Evolutionary conservation across 345 rosid genomes (phyloP).

Genomic region (Raphanus sativus): DNA sequence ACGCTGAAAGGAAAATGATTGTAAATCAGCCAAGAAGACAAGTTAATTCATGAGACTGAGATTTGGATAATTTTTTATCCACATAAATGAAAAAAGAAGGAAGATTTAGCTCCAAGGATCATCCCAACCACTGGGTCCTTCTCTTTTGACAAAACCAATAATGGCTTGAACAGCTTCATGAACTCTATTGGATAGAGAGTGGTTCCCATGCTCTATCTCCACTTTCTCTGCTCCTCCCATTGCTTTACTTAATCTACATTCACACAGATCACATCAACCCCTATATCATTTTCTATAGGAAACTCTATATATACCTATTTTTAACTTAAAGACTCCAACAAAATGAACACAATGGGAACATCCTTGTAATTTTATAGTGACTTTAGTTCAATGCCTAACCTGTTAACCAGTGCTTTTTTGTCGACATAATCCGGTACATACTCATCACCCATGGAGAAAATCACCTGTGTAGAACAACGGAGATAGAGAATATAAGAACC

Average conservation of each 20-base stretch:
- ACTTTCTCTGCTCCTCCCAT: conserved; percentile 97
- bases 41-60: conserved; percentile 10
- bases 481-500: neutral
- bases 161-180: conserved; percentile 78
- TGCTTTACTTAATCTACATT: conserved; percentile 78
- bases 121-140: conserved; percentile 96
- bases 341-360: neutral
- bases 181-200: conserved; percentile 83
- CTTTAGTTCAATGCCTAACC: conserved; percentile 47
- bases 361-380: neutral
- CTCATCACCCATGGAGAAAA: conserved; percentile 91
- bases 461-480: conserved; percentile 55
- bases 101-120: conserved; percentile 81
- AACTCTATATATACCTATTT: neutral
- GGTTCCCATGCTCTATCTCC: conserved; percentile 87
- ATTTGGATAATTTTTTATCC: neutral
- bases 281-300: conserved; percentile 1
- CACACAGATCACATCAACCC: neutral
- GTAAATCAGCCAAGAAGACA: conserved; percentile 7
- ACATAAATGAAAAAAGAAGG: neutral
- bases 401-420: conserved; percentile 79
- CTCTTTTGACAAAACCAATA: conserved; percentile 71
- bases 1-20: neutral
- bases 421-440: conserved; percentile 86
- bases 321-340: neutral